Evolutionary conservation across 768 basidiomycete genomes (phyloP).

Genomic region (Tylopilus subfusipes): DNA sequence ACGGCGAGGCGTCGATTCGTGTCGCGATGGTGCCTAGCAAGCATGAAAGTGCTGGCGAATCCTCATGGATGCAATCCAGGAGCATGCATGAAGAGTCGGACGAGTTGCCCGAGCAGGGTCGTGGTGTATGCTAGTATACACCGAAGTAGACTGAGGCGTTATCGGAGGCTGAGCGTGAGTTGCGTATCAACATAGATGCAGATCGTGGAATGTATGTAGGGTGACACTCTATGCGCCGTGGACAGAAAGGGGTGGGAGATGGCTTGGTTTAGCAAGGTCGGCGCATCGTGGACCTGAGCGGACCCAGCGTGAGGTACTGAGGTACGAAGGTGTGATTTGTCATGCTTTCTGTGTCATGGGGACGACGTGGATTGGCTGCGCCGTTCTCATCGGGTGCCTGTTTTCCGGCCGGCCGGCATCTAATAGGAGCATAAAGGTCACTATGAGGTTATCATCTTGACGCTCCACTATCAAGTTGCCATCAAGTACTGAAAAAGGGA

Average conservation of each 20-base stretch:
- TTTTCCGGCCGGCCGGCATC: background rate
- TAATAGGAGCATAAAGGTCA: background rate
- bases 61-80: no score
- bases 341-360: background rate
- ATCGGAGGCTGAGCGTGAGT: background rate
- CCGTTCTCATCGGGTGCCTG: background rate
- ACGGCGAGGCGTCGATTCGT: no score
- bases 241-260: background rate
- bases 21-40: no score
- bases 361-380: background rate
- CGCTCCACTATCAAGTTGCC: background rate
- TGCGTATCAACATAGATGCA: no score
- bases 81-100: no score
- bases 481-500: no score
- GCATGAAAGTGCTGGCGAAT: no score
- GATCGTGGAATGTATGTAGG: no score
- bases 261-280: background rate
- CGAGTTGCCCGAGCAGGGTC: background rate
- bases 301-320: background rate
- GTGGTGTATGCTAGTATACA: background rate
- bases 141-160: background rate
- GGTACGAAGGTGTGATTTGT: background rate
- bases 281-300: background rate
- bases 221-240: background rate
- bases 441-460: background rate